Conservation (phyloP, 2,329 filamentous ascomycete genomes). For the Phialophora verrucosa region DNA sequence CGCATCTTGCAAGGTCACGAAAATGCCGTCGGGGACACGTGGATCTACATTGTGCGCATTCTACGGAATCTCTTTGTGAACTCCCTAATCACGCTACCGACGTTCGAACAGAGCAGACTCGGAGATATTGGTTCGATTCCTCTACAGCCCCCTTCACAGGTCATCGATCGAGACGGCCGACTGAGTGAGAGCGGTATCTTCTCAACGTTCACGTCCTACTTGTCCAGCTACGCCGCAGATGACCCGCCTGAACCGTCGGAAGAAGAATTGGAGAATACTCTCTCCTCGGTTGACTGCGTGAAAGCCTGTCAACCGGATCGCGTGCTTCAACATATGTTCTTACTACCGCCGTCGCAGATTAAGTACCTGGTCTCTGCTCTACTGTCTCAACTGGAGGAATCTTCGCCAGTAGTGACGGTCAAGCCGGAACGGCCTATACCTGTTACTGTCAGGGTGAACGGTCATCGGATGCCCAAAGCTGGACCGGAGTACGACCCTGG, state of each 20-base stretch:
- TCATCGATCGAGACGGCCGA: conserved; percentile 85
- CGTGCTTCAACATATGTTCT: conserved; percentile 81
- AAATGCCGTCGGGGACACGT: conserved; percentile 67
- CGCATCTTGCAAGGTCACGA: conserved; percentile 88
- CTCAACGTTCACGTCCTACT: conserved; percentile 92
- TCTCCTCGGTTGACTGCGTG: conserved; percentile 93
- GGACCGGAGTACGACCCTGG: conserved; percentile 79
- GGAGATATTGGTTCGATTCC: conserved; percentile 77
- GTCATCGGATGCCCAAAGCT: conserved; percentile 61
- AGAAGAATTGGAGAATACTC: conserved; percentile 92
- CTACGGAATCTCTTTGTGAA: conserved; percentile 97
- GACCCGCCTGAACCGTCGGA: conserved; percentile 97
- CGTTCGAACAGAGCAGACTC: conserved; percentile 51
- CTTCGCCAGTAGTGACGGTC: conserved; percentile 77
- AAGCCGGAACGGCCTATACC: conserved; percentile 79
- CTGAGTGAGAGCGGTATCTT: conserved; percentile 83
- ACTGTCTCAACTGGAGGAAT: conserved; percentile 82
- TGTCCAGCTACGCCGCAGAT: conserved; percentile 98
- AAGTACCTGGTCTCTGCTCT: conserved; percentile 72
- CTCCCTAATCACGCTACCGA: conserved; percentile 75
- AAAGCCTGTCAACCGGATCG: conserved; percentile 84
- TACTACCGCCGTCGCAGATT: conserved; percentile 65
- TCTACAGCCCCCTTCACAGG: conserved; percentile 85
- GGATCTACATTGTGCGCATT: conserved; percentile 76
- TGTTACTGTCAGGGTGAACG: conserved; percentile 63